Percentiles rank a stretch among this genome's conserved stretches.
Evolutionary conservation across 2,329 filamentous ascomycete species (phyloP).

Genomic region (Colletotrichum salicis): DNA sequence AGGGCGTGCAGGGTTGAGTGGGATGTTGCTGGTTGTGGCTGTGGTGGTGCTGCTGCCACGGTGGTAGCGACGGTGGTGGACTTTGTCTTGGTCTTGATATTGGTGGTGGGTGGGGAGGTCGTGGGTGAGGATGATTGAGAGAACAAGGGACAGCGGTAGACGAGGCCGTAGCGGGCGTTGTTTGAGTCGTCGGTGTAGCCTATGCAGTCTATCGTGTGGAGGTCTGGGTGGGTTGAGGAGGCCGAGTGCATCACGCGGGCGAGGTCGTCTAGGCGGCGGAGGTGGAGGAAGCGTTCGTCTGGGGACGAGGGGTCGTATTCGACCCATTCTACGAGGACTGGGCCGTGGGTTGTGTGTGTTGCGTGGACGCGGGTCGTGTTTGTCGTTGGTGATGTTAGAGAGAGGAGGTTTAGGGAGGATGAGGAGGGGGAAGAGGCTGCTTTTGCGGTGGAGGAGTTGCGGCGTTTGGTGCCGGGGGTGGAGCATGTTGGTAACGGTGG

Average conservation of each 20-base stretch:
- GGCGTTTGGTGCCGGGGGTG: background rate
- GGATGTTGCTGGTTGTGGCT: background rate
- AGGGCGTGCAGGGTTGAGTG: background rate
- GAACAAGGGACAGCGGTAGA: slow-evolving; percentile 45
- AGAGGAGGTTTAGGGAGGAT: background rate
- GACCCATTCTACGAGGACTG: slow-evolving; percentile 58
- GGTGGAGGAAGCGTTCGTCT: slow-evolving; percentile 54
- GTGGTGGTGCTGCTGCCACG: background rate
- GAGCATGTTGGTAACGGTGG: background rate
- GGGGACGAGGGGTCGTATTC: slow-evolving; percentile 55
- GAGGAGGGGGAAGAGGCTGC: background rate
- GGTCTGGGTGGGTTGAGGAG: slow-evolving; percentile 55
- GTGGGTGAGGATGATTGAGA: background rate
- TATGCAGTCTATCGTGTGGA: slow-evolving; percentile 58
- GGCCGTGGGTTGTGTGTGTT: slow-evolving; percentile 46
- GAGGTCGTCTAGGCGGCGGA: slow-evolving; percentile 58
- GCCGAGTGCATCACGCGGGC: slow-evolving; percentile 59
- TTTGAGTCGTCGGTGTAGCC: slow-evolving; percentile 57
- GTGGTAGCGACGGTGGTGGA: background rate
- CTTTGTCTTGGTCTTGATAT: slow-evolving; percentile 41
- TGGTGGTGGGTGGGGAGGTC: too few relatives aligned
- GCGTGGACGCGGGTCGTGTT: slow-evolving; percentile 38
- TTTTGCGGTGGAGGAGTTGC: background rate
- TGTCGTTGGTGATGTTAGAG: background rate
- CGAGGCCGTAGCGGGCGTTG: slow-evolving; percentile 54